Conservation (phyloP, 768 basidiomycete genomes). For the Pleurotus cornucopiae region DNA sequence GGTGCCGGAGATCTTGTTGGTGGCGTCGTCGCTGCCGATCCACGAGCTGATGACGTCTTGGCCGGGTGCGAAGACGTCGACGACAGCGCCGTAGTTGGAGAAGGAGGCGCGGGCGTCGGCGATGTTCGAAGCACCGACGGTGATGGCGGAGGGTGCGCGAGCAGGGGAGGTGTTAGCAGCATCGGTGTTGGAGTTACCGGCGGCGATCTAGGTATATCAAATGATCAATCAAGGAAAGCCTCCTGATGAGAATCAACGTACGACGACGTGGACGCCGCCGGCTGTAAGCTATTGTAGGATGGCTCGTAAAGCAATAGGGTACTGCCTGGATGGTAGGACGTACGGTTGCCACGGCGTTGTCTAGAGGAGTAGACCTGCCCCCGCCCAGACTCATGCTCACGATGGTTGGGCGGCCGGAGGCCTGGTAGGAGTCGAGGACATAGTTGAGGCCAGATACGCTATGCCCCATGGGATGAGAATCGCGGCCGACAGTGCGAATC, state of each 20-base stretch:
- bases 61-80: conserved; percentile 40
- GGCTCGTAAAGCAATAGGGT: not conserved
- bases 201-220: conserved; percentile 15
- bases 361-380: conserved; percentile 18
- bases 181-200: conserved; percentile 30
- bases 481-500: not conserved
- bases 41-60: conserved; percentile 25
- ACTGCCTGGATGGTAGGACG: not conserved
- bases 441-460: conserved; percentile 30
- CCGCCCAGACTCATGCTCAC: conserved; percentile 34
- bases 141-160: conserved; percentile 27
- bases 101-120: conserved; percentile 27
- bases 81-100: conserved; percentile 35
- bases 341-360: conserved; percentile 26
- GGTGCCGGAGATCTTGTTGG: conserved; percentile 20
- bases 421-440: conserved; percentile 17
- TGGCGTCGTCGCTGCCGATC: conserved; percentile 21
- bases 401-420: conserved; percentile 25
- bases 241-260: not conserved
- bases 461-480: not conserved
- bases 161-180: conserved; percentile 30
- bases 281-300: conserved; percentile 18
- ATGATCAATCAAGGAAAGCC: not conserved
- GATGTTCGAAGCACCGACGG: conserved; percentile 36
- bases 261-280: conserved; percentile 26